Conservation (phyloP, 768 basidiomycete species). For the Rhodotorula toruloides region DNA sequence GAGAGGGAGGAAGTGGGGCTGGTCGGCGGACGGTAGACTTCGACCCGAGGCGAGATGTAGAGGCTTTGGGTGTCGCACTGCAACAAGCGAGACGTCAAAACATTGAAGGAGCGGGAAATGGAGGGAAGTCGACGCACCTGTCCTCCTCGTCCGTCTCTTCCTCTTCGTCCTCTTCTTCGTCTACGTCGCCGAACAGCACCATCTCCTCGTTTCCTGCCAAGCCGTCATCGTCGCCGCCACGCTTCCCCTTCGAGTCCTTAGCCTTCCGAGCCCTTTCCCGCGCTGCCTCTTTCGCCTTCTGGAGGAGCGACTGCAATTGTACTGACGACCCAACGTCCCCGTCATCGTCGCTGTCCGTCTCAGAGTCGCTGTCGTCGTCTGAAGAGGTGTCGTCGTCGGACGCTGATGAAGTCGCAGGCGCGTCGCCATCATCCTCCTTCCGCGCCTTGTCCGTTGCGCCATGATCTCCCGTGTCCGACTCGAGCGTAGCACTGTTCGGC, state of each 20-base stretch:
- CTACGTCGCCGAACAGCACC: constrained; percentile 26
- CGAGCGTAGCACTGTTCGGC: too few relatives aligned
- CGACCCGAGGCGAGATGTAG: constrained; percentile 26
- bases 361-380: neutral
- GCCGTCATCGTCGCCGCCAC: constrained; percentile 8
- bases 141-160: constrained; percentile 28
- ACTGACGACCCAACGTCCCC: too few relatives aligned
- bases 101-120: neutral
- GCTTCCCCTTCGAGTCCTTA: constrained; percentile 36
- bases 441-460: neutral
- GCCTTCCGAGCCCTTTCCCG: constrained; percentile 35
- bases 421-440: too few relatives aligned
- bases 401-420: too few relatives aligned
- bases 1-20: constrained; percentile 9
- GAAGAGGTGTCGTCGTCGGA: neutral
- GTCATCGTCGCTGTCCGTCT: neutral
- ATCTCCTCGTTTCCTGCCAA: constrained; percentile 29
- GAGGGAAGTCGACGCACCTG: neutral
- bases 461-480: neutral
- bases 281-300: constrained; percentile 56
- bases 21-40: neutral
- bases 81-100: too few relatives aligned
- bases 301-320: too few relatives aligned
- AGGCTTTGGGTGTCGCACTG: constrained; percentile 29
- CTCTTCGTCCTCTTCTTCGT: constrained; percentile 6